These are phyloP conservation scores for Abelmoschus esculentus DNA, from an alignment of 345 rosid genomes.

Conservation along the genomic window DNA sequence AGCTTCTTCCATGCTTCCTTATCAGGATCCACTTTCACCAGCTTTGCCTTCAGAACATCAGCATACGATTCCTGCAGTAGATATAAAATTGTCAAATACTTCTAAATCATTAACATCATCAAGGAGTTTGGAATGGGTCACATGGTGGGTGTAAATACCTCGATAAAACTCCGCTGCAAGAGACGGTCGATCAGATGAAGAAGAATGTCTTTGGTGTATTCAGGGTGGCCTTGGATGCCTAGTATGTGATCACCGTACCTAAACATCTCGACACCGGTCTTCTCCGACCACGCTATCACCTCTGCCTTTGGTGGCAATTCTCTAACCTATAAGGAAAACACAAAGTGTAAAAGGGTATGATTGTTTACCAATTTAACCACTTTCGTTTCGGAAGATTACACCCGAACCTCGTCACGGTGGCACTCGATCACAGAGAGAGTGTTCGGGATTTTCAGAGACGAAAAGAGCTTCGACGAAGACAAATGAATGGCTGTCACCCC, in stretches of 20 bases:
- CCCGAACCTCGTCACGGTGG: too few species aligned
- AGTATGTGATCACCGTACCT: conserved; percentile 52
- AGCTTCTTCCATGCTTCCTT: conserved; percentile 44
- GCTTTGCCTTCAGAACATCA: conserved; percentile 30
- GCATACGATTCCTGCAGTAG: conserved; percentile 34
- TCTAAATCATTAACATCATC: neutral
- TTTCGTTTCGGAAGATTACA: too few species aligned
- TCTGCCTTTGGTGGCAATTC: too few species aligned
- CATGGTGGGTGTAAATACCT: conserved; percentile 12
- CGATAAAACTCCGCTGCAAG: conserved; percentile 23
- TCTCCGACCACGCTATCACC: conserved; percentile 22
- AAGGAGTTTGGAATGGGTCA: neutral
- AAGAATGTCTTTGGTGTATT: conserved; percentile 55
- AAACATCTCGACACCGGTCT: conserved; percentile 55
- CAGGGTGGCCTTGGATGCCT: conserved; percentile 84
- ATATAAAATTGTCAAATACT: neutral
- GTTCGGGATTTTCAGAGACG: too few species aligned
- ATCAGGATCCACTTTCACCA: conserved; percentile 40
- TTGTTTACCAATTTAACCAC: too few species aligned
- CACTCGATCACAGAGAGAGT: too few species aligned
- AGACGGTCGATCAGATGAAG: conserved; percentile 43
- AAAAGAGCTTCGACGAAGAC: neutral
- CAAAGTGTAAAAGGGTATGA: too few species aligned
- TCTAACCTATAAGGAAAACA: too few species aligned
- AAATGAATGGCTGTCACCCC: neutral